These are phyloP conservation scores for Gossypium laxum DNA, from an alignment of 441 rosid genomes.

Conservation along the genomic window DNA sequence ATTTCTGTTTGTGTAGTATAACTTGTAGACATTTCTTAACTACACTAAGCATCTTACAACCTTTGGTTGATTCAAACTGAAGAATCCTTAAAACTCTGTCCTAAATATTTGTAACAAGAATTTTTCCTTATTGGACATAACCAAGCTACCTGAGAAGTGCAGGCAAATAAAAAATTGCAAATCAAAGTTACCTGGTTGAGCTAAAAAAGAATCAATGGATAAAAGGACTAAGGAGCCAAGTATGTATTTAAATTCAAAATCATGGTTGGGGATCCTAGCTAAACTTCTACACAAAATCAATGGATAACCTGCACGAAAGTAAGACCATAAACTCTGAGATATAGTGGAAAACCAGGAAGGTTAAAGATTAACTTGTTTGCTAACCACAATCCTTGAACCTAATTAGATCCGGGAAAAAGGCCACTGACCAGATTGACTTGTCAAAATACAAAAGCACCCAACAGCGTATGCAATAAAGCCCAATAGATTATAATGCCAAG, in stretches of 20 bases:
- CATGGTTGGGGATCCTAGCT: background rate
- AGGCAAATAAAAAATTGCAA: constrained; percentile 6
- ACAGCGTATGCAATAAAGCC: constrained; percentile 77
- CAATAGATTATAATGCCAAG: constrained; percentile 80
- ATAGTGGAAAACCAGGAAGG: background rate
- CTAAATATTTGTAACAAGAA: constrained; percentile 20
- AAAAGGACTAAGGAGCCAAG: background rate
- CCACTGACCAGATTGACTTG: constrained; percentile 20
- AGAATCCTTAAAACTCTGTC: constrained; percentile 16
- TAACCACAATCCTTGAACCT: background rate
- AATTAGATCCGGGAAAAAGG: background rate
- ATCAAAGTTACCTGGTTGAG: constrained; percentile 16
- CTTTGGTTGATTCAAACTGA: constrained; percentile 17
- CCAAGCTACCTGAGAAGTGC: constrained; percentile 28
- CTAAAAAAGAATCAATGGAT: constrained; percentile 14
- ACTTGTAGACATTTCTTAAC: constrained; percentile 6
- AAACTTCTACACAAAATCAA: background rate
- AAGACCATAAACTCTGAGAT: background rate
- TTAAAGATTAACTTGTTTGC: background rate
- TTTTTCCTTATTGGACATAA: constrained; percentile 32
- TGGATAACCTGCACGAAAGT: background rate
- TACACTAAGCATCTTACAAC: constrained; percentile 12
- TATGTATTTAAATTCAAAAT: background rate
- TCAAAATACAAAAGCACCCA: constrained; percentile 68
- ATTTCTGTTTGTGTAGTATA: constrained; percentile 9